Conservation (phyloP, 2,329 filamentous ascomycete genomes). For the Sporothrix mexicana region DNA sequence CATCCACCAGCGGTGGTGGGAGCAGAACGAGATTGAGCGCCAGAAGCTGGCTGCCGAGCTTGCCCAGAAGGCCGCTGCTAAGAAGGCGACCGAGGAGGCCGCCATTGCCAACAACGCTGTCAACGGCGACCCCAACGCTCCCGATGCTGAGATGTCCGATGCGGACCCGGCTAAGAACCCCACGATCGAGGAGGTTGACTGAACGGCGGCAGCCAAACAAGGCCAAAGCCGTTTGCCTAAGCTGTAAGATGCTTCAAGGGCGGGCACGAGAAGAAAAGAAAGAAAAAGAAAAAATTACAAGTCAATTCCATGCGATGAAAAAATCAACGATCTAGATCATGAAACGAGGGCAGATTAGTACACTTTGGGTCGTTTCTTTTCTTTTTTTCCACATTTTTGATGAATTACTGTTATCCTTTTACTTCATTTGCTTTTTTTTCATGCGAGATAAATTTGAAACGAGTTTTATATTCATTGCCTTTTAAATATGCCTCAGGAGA, state of each 20-base stretch:
- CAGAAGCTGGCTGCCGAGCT: constrained; percentile 76
- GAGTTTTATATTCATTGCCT: background rate
- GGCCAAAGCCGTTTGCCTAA: background rate
- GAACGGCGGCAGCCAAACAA: background rate
- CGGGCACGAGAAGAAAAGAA: background rate
- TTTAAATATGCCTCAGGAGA: background rate
- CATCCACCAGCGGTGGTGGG: constrained; percentile 91
- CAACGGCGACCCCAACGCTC: constrained; percentile 48
- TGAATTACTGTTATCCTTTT: constrained; percentile 15
- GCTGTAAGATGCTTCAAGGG: background rate
- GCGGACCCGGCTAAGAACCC: constrained; percentile 52
- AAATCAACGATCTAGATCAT: constrained; percentile 30
- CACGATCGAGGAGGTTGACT: constrained; percentile 37
- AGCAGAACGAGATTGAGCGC: constrained; percentile 89
- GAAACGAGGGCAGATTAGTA: constrained; percentile 15
- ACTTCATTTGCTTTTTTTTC: constrained; percentile 1
- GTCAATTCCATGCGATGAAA: background rate
- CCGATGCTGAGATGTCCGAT: constrained; percentile 68
- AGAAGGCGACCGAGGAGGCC: constrained; percentile 63
- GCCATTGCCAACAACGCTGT: constrained; percentile 54
- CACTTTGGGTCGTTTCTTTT: constrained; percentile 19
- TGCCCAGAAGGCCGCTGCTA: constrained; percentile 78
- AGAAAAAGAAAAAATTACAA: background rate
- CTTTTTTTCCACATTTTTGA: constrained; percentile 2
- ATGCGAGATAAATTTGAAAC: constrained; percentile 16